Evolutionary conservation across 345 rosid species (phyloP).

Genomic region (Moricandia moricandioides): DNA sequence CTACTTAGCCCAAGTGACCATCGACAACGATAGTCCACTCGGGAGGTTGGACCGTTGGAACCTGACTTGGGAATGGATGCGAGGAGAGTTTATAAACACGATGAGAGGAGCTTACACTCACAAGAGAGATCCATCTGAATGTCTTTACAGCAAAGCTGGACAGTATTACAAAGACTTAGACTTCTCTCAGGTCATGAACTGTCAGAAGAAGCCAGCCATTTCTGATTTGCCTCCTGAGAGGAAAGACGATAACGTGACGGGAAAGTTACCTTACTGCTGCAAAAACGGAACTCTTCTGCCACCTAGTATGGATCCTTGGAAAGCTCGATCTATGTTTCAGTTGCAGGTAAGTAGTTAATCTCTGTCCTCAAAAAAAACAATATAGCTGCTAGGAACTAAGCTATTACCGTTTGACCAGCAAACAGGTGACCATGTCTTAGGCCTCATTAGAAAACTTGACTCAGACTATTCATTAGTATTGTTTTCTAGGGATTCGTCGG

Average conservation of each 20-base stretch:
- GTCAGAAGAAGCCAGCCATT: conserved; percentile 63
- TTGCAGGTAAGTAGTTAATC: conserved; percentile 42
- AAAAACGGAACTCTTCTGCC: conserved; percentile 73
- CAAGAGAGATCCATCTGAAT: conserved; percentile 48
- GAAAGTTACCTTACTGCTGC: conserved; percentile 78
- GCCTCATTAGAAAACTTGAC: too few relatives aligned
- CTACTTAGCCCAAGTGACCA: conserved; percentile 87
- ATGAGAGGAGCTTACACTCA: conserved; percentile 86
- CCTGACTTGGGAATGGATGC: conserved; percentile 90
- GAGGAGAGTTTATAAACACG: conserved; percentile 74
- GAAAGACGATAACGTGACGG: conserved; percentile 56
- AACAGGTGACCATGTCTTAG: too few relatives aligned
- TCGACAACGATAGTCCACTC: conserved; percentile 65
- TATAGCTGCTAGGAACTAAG: too few relatives aligned
- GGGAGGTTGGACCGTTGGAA: conserved; percentile 93
- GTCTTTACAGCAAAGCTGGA: conserved; percentile 68
- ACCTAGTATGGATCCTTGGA: conserved; percentile 52
- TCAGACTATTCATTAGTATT: too few relatives aligned
- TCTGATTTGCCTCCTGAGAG: conserved; percentile 62
- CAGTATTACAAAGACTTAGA: conserved; percentile 58
- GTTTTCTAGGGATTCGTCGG: too few relatives aligned
- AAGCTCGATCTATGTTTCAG: conserved; percentile 69
- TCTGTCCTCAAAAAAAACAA: too few relatives aligned
- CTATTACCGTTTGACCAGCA: too few relatives aligned
- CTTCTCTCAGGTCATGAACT: conserved; percentile 65